phyloP scores from a whole-genome alignment of 768 basidiomycete species.

The Rhodotorula kratochvilovae region DNA sequence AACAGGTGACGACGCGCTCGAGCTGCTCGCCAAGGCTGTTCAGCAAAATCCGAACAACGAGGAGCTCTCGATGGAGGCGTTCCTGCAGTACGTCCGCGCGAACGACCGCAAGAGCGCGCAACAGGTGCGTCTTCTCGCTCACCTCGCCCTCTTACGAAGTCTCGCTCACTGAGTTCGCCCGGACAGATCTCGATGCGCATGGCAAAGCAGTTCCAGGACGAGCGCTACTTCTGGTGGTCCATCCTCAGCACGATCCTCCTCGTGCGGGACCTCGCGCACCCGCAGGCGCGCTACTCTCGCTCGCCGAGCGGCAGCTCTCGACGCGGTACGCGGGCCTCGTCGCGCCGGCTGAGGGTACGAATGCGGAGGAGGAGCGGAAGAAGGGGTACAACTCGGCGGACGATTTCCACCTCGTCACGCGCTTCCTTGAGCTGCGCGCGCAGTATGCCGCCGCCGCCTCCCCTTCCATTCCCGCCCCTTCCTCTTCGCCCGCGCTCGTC shows the following conservation, averaged over 20 bases:
- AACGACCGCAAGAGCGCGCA: conserved; percentile 13
- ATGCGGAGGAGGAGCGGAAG: neutral
- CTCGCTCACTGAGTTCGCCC: neutral
- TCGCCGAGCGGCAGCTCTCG: conserved; percentile 32
- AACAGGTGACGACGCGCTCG: conserved; percentile 21
- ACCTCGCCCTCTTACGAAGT: neutral
- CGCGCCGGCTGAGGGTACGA: neutral
- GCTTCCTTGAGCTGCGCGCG: conserved; percentile 33
- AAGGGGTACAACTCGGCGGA: conserved; percentile 10
- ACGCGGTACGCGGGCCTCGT: conserved; percentile 3
- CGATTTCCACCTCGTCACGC: conserved; percentile 32
- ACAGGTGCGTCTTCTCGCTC: conserved; percentile 15
- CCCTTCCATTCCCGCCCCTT: neutral
- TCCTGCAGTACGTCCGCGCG: conserved; percentile 16
- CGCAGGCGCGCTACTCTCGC: conserved; percentile 25
- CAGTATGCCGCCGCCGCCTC: conserved; percentile 4
- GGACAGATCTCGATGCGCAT: conserved; percentile 25
- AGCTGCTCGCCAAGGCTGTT: conserved; percentile 9
- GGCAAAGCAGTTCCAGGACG: conserved; percentile 20
- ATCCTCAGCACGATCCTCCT: conserved; percentile 28
- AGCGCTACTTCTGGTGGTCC: conserved; percentile 34
- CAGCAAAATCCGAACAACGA: conserved; percentile 30
- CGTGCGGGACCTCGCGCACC: conserved; percentile 11
- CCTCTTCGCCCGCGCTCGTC: neutral
- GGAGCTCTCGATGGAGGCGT: conserved; percentile 29